Base-by-base conservation (phyloP, 225 moss, liverwort and hornwort species). In the Straminergon stramineum region DNA sequence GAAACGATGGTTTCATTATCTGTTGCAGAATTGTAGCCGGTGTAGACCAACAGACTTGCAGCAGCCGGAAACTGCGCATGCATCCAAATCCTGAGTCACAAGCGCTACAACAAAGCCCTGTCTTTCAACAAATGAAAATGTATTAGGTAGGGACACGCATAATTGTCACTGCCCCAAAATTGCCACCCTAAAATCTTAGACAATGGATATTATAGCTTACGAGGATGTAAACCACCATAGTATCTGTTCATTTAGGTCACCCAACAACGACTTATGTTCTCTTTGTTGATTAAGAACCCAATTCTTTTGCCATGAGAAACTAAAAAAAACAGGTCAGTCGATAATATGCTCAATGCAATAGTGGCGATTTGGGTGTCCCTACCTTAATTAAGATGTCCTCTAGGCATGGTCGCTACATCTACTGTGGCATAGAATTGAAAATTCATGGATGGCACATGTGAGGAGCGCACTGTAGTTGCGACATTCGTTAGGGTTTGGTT, bases 1-100 rank as follows among this genome's bases (percentile, higher is more conserved):
- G 94, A 94, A 68, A 94, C 90, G 17, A 92, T 86, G 26, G 94
- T 94, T 65, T 58, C 93, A 23, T 94, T 92, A 80, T 89, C 90
- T 71, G 87, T 87, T 83, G 70, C 63, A 5, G 87, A 31, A 62
- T 92, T 94, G 87, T 92, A 94, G 75, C 94, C 94, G 52, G 92
- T 63, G 48, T 94, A 94, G 15, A 92, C 90, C 68, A 89, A 53
- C 31, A 89, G 73, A 80, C 89, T 94, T 31, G 94, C 90, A n/a
- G 93, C 92, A 86, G n/a, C 89, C 15, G 90, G 85, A 89, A 94
- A 94, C 94, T 94, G 90, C 91, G 86, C 71, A 80, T 35, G 68
- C 91, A 87, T 61, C 35, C 90, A 84, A 67, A 70, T 80, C 70
- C 64, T 52, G 5, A 66, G 65, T 87, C 53, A 74, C 62, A 88